phyloP scores from a whole-genome alignment of 169 alveolate species.

The Theileria equi region DNA sequence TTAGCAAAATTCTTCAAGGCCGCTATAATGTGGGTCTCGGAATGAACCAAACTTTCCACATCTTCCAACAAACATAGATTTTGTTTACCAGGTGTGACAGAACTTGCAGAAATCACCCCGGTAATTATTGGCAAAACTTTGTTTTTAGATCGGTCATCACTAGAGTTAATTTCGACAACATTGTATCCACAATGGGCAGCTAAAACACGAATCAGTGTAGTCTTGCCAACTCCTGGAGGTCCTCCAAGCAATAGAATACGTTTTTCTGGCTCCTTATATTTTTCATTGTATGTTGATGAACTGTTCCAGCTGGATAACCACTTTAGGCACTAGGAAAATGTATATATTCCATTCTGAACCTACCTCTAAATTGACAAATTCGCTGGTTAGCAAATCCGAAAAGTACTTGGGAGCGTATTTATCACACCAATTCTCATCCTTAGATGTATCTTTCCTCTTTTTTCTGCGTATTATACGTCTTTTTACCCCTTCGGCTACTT shows the following conservation, averaged over 20 bases:
- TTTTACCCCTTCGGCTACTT: neutral
- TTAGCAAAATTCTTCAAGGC: conserved; percentile 37
- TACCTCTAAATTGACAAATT: conserved; percentile 69
- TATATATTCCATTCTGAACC: neutral
- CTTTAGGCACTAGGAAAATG: conserved; percentile 18
- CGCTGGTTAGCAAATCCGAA: conserved; percentile 72
- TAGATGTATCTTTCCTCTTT: conserved; percentile 12
- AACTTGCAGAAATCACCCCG: conserved; percentile 69
- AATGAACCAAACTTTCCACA: conserved; percentile 93
- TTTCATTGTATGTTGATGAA: conserved; percentile 4
- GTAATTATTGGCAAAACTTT: conserved; percentile 65
- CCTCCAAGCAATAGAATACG: conserved; percentile 72
- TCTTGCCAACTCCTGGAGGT: conserved; percentile 77
- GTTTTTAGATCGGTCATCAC: conserved; percentile 91
- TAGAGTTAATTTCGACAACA: conserved; percentile 92
- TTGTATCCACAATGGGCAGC: conserved; percentile 88
- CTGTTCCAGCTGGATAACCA: conserved; percentile 34
- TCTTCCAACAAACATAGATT: conserved; percentile 90
- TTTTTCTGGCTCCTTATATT: conserved; percentile 38
- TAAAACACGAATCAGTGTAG: conserved; percentile 67
- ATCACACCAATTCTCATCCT: conserved; percentile 51
- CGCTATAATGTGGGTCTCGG: conserved; percentile 76
- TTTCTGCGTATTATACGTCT: conserved; percentile 4
- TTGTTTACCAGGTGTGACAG: conserved; percentile 66
- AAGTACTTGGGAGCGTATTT: conserved; percentile 70